Conservation (phyloP, 1,284 basidiomycete genomes). For the Cutaneotrichosporon sp. region DNA sequence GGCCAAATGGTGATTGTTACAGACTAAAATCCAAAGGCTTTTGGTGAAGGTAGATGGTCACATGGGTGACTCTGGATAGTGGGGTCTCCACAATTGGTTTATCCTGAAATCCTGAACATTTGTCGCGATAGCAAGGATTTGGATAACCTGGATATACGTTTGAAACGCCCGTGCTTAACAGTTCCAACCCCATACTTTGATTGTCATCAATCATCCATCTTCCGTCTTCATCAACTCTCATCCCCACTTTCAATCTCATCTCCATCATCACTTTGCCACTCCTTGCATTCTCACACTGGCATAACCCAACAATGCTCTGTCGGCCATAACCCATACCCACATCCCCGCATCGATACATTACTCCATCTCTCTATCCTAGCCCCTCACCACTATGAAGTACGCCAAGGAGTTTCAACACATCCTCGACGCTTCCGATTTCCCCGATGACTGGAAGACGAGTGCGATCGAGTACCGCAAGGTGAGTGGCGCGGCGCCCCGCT, state of each 20-base stretch:
- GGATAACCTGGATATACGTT: background rate
- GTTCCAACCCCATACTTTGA: background rate
- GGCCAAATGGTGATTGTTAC: background rate
- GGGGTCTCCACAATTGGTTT: background rate
- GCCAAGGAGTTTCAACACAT: slow-evolving; percentile 54
- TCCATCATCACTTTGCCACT: background rate
- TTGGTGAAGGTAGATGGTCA: background rate
- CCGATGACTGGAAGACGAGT: slow-evolving; percentile 56
- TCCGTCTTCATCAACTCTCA: background rate
- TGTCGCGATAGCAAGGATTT: too few species aligned
- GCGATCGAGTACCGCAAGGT: slow-evolving; percentile 86
- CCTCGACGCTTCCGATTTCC: slow-evolving; percentile 50
- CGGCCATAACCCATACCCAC: background rate
- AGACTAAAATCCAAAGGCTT: background rate
- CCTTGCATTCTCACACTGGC: background rate
- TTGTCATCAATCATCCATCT: too few species aligned
- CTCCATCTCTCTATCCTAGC: background rate
- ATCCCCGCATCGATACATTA: background rate
- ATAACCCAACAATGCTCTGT: background rate
- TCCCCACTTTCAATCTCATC: background rate
- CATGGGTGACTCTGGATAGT: background rate
- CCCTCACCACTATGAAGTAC: slow-evolving; percentile 47
- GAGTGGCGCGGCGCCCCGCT: slow-evolving; percentile 19
- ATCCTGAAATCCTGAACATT: too few species aligned
- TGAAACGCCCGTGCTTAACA: background rate